These are phyloP conservation scores for Sporothrix humicola DNA, from an alignment of 2,329 filamentous ascomycete genomes.

Conservation along the genomic window DNA sequence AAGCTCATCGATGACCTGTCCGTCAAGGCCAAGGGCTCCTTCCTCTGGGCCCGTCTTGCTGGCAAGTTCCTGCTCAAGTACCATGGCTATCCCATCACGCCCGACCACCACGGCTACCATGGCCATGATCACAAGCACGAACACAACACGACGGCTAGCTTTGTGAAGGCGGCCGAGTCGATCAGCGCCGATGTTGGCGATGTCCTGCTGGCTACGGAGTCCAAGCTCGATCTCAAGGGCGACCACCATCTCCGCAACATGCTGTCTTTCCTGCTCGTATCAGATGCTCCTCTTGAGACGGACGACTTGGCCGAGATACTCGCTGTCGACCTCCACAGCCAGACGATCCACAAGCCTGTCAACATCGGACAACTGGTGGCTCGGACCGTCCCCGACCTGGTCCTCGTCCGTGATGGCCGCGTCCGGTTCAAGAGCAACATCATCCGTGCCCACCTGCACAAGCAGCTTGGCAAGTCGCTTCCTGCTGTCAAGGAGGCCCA, in stretches of 20 bases:
- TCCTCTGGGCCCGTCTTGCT: slow-evolving; percentile 49
- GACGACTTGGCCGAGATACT: slow-evolving; percentile 46
- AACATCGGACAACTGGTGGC: slow-evolving; percentile 40
- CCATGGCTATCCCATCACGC: slow-evolving; percentile 22
- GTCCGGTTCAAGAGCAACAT: slow-evolving; percentile 49
- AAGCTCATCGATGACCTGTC: slow-evolving; percentile 43
- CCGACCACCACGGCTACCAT: slow-evolving; percentile 24
- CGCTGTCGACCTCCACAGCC: slow-evolving; percentile 41
- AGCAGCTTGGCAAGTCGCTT: slow-evolving; percentile 46
- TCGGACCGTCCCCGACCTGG: slow-evolving; percentile 41
- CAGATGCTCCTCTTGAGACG: slow-evolving; percentile 44
- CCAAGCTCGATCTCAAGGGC: slow-evolving; percentile 41
- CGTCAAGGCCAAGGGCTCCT: slow-evolving; percentile 46
- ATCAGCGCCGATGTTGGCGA: slow-evolving; percentile 41
- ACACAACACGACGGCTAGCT: slow-evolving; percentile 27
- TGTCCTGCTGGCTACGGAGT: slow-evolving; percentile 41
- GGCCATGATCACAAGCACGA: slow-evolving; percentile 37
- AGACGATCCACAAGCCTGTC: slow-evolving; percentile 36
- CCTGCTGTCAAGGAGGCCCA: slow-evolving; percentile 46
- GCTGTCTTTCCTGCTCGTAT: slow-evolving; percentile 47
- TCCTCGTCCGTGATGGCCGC: slow-evolving; percentile 45
- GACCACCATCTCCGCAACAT: slow-evolving; percentile 41
- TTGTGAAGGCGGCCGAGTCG: slow-evolving; percentile 40
- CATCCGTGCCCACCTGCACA: slow-evolving; percentile 44
- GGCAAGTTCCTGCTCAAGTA: slow-evolving; percentile 42